phyloP scores from a whole-genome alignment of 2,329 filamentous ascomycete genomes.

The Colletotrichum karsti region DNA sequence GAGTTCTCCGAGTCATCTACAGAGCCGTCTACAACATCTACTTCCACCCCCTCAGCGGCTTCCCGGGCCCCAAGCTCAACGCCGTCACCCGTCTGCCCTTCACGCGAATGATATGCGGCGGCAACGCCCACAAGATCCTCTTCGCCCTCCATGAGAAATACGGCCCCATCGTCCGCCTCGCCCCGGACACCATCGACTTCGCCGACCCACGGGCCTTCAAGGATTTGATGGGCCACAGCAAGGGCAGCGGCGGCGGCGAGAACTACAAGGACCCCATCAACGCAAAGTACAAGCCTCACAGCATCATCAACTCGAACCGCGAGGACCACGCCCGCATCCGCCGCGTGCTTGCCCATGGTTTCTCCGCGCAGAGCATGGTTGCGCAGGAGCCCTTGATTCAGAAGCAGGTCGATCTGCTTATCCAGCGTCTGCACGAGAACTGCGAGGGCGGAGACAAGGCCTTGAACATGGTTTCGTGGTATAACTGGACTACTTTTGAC shows the following conservation, averaged over 20 bases:
- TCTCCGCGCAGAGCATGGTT: slow-evolving; percentile 38
- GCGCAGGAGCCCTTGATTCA: slow-evolving; percentile 40
- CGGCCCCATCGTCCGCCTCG: slow-evolving; percentile 47
- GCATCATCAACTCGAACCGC: slow-evolving; percentile 18
- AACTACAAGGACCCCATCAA: slow-evolving; percentile 19
- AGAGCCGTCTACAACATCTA: slow-evolving; percentile 39
- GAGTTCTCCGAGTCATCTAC: background rate
- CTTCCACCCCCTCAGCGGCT: slow-evolving; percentile 41
- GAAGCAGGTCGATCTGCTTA: slow-evolving; percentile 37
- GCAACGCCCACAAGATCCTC: background rate
- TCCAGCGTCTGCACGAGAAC: slow-evolving; percentile 39
- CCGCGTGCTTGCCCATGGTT: slow-evolving; percentile 37
- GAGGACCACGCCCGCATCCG: slow-evolving; percentile 34
- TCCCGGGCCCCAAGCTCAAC: slow-evolving; percentile 38
- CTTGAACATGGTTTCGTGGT: slow-evolving; percentile 20
- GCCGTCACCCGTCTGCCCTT: slow-evolving; percentile 10
- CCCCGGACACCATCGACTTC: slow-evolving; percentile 49
- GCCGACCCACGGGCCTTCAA: slow-evolving; percentile 44
- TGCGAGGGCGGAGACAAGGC: slow-evolving; percentile 4
- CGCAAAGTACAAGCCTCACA: slow-evolving; percentile 3
- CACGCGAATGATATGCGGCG: background rate
- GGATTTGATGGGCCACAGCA: slow-evolving; percentile 46
- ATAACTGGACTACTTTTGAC: slow-evolving; percentile 39
- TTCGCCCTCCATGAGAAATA: slow-evolving; percentile 32
- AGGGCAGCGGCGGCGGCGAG: slow-evolving; percentile 5